Evolutionary conservation across 169 alveolate genomes (phyloP).

Genomic region (Theileria sp.): DNA sequence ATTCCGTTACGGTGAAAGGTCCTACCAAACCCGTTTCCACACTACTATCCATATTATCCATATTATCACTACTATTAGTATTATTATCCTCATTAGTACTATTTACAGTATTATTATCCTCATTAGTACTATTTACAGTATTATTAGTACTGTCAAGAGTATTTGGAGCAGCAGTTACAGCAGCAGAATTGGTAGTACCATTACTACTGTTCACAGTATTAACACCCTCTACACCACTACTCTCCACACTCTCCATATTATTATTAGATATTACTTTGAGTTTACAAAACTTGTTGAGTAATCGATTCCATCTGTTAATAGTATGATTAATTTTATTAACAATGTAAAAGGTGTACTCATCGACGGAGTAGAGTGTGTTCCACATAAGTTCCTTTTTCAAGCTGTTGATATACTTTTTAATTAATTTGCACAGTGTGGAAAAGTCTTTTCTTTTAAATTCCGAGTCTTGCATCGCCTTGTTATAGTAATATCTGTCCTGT

Average conservation of each 20-base stretch:
- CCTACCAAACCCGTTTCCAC: background rate
- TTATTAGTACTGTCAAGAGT: constrained; percentile 6
- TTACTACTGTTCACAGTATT: too few species aligned
- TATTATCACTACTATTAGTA: constrained; percentile 29
- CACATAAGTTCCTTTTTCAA: constrained; percentile 70
- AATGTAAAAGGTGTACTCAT: constrained; percentile 72
- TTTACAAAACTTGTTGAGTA: constrained; percentile 6
- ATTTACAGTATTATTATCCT: background rate
- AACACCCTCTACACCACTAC: background rate
- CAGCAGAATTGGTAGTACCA: constrained; percentile 4
- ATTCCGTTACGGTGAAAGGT: constrained; percentile 22
- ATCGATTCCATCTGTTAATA: constrained; percentile 65
- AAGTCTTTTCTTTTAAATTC: constrained; percentile 48
- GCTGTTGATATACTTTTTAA: constrained; percentile 64
- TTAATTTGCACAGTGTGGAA: constrained; percentile 23
- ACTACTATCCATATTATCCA: background rate
- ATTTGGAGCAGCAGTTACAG: constrained; percentile 31
- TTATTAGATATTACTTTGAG: too few species aligned
- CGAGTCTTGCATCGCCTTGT: constrained; percentile 45
- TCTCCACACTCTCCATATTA: background rate
- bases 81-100: constrained; percentile 2
- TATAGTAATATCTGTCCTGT: constrained; percentile 52
- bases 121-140: background rate
- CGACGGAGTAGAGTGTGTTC: constrained; percentile 71
- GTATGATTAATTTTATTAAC: constrained; percentile 66